Base-by-base conservation (phyloP, 2,329 filamentous ascomycete species). In the Saccharata proteae region DNA sequence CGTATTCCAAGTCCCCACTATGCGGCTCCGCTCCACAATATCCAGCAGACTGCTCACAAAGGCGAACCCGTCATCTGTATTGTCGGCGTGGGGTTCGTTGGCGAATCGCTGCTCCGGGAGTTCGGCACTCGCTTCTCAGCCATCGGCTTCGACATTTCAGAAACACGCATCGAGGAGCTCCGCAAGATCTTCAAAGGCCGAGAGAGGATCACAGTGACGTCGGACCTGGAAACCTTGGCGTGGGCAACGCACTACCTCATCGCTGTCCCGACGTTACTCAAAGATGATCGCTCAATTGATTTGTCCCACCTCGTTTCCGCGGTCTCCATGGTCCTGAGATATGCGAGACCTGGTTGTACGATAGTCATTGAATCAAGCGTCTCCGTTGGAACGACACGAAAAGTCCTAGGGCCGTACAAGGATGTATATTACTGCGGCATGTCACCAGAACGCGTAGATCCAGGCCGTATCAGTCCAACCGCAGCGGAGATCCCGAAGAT, bases 361-460 rank as follows among this genome's bases (percentile, higher is more conserved):
- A 57, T 70, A 5, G 62, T 71, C 16, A 58, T 71, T 16, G 67
- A 71, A 40, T 67, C 62, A 37, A 67, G 64, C 1, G 67, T 71
- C 13, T 61, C 65, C 7, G 62, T 71, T 7, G 67, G 67, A 13
- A 71, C 66, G 61, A 71, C 67, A 0, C 56, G 67, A 11, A 40
- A 57, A 22, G 54, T 71, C 4, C 58, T 71, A 17, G 17, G 16
- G 3, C 22, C 27, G 4, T 30, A 30, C 18, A 25, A 35, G 14
- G 14, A 21, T 25, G 7, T 25, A 6, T 26, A 19, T 16, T 22
- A 34, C 10, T 34, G 32, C 21, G 32, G 32, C 9, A 34, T 34
- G 32, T 34, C 32, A 10, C 32, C 32, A 2, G 32, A 34, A 18
- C 55, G 65, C 7, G 61, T 69, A n/a, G 67, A 70, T 25, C 66